Base-by-base conservation (phyloP, 2,329 filamentous ascomycete genomes). In the Plenodomus tracheiphilus region DNA sequence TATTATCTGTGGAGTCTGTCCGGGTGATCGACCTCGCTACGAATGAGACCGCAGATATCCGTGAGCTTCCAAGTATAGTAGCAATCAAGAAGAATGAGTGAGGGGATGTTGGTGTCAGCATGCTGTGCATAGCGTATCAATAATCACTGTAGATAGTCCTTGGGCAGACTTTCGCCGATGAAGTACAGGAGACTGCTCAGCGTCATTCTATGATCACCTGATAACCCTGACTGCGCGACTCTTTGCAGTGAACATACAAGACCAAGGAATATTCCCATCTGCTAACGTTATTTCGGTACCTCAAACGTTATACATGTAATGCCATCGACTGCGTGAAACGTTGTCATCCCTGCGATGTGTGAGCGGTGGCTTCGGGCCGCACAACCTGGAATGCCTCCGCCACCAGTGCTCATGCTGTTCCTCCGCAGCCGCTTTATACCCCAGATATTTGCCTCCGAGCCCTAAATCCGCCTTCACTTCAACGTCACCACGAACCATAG, bases 21-120 rank as follows among this genome's bases (percentile, higher is more conserved):
- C 78, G 88, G 41, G 82, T 93, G 1, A 79, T 92, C 3, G 89
- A 94, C 68, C 68, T 93, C 51, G 82, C 78, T 18, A 88, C 83
- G 28, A 85, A 89, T 63, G 88, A 92, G 73, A 86, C 88, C 64
- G 85, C 89, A 3, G 88, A 93, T 69, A 85, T 92, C 46, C 80
- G 83, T 51, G 87, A 93, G 53, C 68, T 94, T 55, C 89, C 89
- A 0, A 84, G 81, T 38, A 83, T 91, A 59, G 73, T 90, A 30
- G 68, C 67, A 16, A 50, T 63, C 13, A 60, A 62, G 37, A 51
- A 60, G 34, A 46, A 48, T 4, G 40, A 41, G 7, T 53, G 44
- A 45, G 37, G 15, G 20, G 19, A 20, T 16, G 13, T 43, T 16
- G 19, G 38, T 11, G n/a, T 13, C 20, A 21, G 20, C 28, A 32